Conservation (phyloP, 495 filamentous ascomycete species). For the Penicillium dipodomyicola region DNA sequence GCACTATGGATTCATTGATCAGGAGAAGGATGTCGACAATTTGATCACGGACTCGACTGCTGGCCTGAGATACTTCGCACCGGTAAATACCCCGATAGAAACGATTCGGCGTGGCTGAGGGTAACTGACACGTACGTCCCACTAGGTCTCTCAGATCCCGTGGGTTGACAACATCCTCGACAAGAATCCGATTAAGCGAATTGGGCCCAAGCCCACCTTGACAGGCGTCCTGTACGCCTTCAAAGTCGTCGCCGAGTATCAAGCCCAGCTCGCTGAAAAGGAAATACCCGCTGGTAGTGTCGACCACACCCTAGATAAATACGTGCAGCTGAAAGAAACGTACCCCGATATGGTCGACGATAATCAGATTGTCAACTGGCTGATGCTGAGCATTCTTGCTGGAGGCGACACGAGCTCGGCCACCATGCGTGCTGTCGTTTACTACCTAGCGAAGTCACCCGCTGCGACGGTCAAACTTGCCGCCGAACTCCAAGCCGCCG, state of each 20-base stretch:
- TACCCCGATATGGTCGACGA: constrained; percentile 24
- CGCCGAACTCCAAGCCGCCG: constrained; percentile 16
- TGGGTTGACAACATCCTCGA: constrained; percentile 45
- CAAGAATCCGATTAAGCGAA: constrained; percentile 45
- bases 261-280: constrained; percentile 18
- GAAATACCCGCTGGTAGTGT: constrained; percentile 10
- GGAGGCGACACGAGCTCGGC: constrained; percentile 31
- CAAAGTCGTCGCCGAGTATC: constrained; percentile 25
- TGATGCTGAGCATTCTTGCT: constrained; percentile 27
- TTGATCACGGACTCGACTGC: constrained; percentile 26
- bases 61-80: constrained; percentile 24
- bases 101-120: not conserved
- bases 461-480: constrained; percentile 13
- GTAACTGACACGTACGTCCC: not conserved
- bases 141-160: constrained; percentile 45
- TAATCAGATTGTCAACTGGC: constrained; percentile 27
- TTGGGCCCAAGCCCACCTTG: constrained; percentile 26
- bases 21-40: constrained; percentile 36
- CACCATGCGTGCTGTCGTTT: constrained; percentile 24
- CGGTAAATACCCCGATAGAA: constrained; percentile 9
- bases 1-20: constrained; percentile 43
- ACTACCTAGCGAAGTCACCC: constrained; percentile 25
- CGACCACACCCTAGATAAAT: constrained; percentile 26
- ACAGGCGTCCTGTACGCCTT: constrained; percentile 25
- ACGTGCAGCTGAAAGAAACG: constrained; percentile 21